Evolutionary conservation across 2,329 filamentous ascomycete genomes (phyloP), one percentile per base, ranked within the genome.

Genomic region (Aspergillus sp.): DNA sequence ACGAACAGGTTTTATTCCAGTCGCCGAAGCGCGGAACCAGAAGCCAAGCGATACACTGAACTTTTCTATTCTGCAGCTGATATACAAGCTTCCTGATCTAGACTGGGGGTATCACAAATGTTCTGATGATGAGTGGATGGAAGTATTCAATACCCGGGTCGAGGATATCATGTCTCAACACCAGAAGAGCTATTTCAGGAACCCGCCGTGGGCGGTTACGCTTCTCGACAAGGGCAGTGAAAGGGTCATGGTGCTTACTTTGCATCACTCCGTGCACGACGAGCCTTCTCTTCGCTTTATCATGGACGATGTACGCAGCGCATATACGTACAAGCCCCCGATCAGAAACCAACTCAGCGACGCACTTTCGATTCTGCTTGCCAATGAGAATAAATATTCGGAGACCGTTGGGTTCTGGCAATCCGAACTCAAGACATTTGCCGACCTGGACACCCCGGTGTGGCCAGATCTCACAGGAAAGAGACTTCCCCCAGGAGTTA

Each of bases 151-250:
- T 23, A 48, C 56, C n/a, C 62, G 66, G n/a, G 57, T 71, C 23
- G 53, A 64, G 27, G 56, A 55, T 2, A 58, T 73, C 17, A 68
- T 69, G 52, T 57, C 55, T 8, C 62, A 52, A 4, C 68, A 66
- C 50, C 72, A 72, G 47, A 58, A 55, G 6, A 59, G 53, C n/a
- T 66, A 70, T 19, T 74, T 73, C 60, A 56, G 55, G 8, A 55
- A 63, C n/a, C 70, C 72, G 1, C 75, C 71, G 6, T 76, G 74
- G 74, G 71, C 72, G 6, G 67, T 77, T 8, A 71, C 74, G 4
- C 61, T 76, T 17, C 65, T 70, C 6, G 61, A 69, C 11, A 63
- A 64, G 8, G 64, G 66, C 1, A 43, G 52, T 23, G 66, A 65
- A 8, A 52, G 51, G 17, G 50, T 64, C 6, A 70, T 78, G 71